Percentiles rank a stretch among this genome's conserved stretches.
Evolutionary conservation across 2,329 filamentous ascomycete genomes (phyloP).

Genomic region (Conoideocrella luteorostrata): DNA sequence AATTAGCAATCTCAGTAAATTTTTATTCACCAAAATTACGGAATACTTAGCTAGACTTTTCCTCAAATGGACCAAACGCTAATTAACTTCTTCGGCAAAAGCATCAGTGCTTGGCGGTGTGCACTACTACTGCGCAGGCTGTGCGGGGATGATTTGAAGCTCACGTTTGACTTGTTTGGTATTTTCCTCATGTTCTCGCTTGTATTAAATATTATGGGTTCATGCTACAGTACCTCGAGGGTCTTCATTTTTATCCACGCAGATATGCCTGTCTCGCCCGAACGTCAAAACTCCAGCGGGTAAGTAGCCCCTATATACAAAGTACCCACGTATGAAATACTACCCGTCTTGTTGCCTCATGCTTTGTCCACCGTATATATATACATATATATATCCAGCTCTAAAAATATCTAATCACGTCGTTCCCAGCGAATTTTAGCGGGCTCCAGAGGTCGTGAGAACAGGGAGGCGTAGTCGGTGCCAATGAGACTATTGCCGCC

Average conservation of each 20-base stretch:
- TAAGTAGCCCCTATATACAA: conserved; percentile 2
- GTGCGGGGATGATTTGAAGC: not conserved
- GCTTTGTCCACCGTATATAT: not conserved
- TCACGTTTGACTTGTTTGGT: not conserved
- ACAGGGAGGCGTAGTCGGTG: conserved; percentile 64
- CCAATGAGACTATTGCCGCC: conserved; percentile 63
- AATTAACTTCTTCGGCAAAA: too few species aligned
- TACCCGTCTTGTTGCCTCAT: conserved; percentile 3
- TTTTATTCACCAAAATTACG: too few species aligned
- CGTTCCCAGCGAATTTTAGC: conserved; percentile 71
- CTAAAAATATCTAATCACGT: conserved; percentile 35
- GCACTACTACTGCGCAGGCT: too few species aligned
- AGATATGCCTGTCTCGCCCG: not conserved
- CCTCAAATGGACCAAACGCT: too few species aligned
- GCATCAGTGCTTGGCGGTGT: too few species aligned
- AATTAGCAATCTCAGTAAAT: too few species aligned
- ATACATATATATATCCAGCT: not conserved
- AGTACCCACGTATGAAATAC: not conserved
- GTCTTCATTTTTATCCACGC: not conserved
- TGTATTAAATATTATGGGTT: conserved; percentile 8
- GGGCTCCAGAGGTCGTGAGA: conserved; percentile 66
- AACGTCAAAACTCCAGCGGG: conserved; percentile 7
- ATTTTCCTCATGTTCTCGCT: not conserved
- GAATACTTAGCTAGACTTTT: too few species aligned
- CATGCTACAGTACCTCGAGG: conserved; percentile 1